These are phyloP conservation scores for Marasmius oreades DNA, from an alignment of 1,284 basidiomycete genomes.

Conservation along the genomic window DNA sequence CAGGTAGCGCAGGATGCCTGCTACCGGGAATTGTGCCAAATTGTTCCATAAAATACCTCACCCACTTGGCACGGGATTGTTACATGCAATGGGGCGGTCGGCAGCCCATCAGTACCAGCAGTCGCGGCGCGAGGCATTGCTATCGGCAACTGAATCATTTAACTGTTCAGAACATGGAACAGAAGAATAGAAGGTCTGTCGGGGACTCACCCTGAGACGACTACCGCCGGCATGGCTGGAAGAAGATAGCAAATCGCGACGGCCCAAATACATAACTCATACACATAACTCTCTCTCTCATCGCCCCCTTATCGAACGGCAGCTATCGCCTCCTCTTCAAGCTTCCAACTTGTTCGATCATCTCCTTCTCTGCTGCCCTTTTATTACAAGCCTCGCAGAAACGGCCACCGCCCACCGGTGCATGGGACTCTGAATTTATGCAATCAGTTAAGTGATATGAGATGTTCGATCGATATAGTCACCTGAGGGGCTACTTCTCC, in stretches of 20 bases:
- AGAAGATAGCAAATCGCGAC: not conserved
- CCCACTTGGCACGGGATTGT: too few relatives aligned
- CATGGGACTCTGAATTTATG: not conserved
- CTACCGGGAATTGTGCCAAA: too few relatives aligned
- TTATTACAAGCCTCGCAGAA: constrained; percentile 31
- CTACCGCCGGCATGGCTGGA: not conserved
- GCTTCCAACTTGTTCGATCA: constrained; percentile 3
- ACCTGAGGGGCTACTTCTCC: not conserved
- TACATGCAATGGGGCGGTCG: too few relatives aligned
- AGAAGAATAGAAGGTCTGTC: not conserved
- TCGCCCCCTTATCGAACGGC: not conserved
- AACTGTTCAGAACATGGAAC: not conserved
- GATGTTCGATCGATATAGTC: not conserved
- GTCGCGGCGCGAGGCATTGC: not conserved
- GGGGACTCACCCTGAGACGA: not conserved
- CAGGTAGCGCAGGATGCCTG: too few relatives aligned
- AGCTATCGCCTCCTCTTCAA: constrained; percentile 3
- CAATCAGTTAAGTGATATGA: not conserved
- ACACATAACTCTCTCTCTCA: not conserved
- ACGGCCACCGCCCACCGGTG: constrained; percentile 19
- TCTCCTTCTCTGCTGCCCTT: constrained; percentile 10
- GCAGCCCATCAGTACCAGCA: not conserved
- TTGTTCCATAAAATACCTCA: too few relatives aligned
- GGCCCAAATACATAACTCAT: not conserved
- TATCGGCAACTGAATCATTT: not conserved